Base-by-base conservation (phyloP, 2,329 filamentous ascomycete genomes). In the Aureobasidium sp. region DNA sequence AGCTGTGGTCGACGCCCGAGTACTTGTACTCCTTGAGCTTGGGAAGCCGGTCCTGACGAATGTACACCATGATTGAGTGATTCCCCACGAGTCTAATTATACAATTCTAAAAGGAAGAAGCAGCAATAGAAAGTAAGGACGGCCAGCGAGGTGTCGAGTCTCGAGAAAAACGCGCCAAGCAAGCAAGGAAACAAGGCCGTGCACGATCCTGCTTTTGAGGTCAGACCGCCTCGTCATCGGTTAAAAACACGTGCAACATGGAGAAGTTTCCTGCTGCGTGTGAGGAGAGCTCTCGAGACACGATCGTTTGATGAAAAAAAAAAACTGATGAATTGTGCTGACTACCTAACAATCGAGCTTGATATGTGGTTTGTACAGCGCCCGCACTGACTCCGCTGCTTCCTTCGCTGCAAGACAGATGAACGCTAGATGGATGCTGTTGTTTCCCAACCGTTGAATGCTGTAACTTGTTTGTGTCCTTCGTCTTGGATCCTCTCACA, bases 11-110 rank as follows among this genome's bases (percentile, higher is more conserved):
- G 70, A 97, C 89, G 62, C 85, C 85, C 44, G 70, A 72, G 82
- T 99, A 99, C 77, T 96, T 94, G 85, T 99, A 99, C 76, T 92
- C 84, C 76, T 89, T 90, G 69, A 99, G 85, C 73, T 90, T 90
- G 42, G 88, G 86, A 65, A 99, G 87, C 77, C 90, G 87, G 71
- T 92, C 86, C 77, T 96, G 90, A 67, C 94, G 90, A 64, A 99
- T 91, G 81, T 97, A 97, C 65, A 94, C 92, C 91, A 97, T 97
- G 61, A 69, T 80, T 42, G 45, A 47, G 1, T 25, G 16, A 36
- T 36, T 39, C 45, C 8, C 11, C 16, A 42, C 27, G 42, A 29
- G 27, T 57, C 42, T 58, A 37, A 37, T 29, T 9, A 11, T 58
- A 30, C 14, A 48, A 34, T 30, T 9, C 30, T 14, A 47, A 41